Conservation (phyloP, 352 stramenopile genomes). For the Blastocystis sp. region DNA sequence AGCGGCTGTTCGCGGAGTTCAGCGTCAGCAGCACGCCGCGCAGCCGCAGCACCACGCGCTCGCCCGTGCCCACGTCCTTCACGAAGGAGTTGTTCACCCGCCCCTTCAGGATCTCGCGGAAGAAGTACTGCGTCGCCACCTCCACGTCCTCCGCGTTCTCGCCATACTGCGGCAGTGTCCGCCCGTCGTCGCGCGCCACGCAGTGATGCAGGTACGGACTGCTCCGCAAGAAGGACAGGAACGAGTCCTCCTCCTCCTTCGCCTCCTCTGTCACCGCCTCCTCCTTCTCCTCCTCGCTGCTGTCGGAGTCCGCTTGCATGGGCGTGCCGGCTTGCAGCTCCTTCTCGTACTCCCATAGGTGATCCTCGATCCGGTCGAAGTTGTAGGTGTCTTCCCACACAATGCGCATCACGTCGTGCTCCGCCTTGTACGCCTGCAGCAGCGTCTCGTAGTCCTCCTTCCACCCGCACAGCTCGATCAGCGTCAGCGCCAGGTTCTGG, state of each 20-base stretch:
- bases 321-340: not conserved
- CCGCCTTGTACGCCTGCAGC: not conserved
- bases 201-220: not conserved
- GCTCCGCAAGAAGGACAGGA: not conserved
- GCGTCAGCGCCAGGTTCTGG: conserved; percentile 26
- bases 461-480: conserved; percentile 47
- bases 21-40: not conserved
- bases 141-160: not conserved
- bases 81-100: not conserved
- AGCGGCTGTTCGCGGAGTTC: conserved; percentile 46
- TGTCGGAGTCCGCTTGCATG: not conserved
- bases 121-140: conserved; percentile 1
- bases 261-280: not conserved
- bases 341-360: conserved; percentile 5
- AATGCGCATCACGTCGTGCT: not conserved
- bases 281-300: not conserved
- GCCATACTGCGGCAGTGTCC: not conserved
- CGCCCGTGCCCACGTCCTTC: not conserved
- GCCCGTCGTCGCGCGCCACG: conserved; percentile 1
- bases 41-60: conserved; percentile 11
- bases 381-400: conserved; percentile 42
- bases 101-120: not conserved
- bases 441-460: not conserved
- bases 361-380: conserved; percentile 49
- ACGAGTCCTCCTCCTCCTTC: not conserved